Evolutionary conservation across 2,329 filamentous ascomycete species (phyloP).

Genomic region (Stachybotrys echinatus): DNA sequence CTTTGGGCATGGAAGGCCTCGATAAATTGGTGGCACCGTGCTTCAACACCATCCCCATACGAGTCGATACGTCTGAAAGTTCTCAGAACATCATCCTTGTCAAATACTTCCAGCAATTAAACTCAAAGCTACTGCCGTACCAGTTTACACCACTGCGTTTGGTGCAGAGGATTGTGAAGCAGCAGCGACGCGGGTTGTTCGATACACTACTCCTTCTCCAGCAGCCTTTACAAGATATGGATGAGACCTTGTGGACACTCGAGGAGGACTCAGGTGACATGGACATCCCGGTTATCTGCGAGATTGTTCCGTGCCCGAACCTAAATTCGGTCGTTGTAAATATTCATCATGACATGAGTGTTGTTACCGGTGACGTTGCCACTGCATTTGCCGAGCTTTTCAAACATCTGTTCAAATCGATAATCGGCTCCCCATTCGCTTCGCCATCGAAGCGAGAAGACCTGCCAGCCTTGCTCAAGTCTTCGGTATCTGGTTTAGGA

Average conservation of each 20-base stretch:
- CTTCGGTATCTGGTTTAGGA: slow-evolving; percentile 13
- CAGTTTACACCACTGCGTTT: slow-evolving; percentile 72
- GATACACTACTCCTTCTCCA: slow-evolving; percentile 80
- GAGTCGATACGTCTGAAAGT: slow-evolving; percentile 45
- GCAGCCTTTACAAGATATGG: slow-evolving; percentile 52
- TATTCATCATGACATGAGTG: slow-evolving; percentile 56
- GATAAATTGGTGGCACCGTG: slow-evolving; percentile 79
- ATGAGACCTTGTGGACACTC: slow-evolving; percentile 50
- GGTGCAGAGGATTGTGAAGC: slow-evolving; percentile 52
- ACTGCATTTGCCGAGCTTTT: slow-evolving; percentile 22
- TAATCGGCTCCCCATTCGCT: slow-evolving; percentile 21
- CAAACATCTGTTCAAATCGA: slow-evolving; percentile 18
- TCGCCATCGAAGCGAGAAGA: slow-evolving; percentile 8
- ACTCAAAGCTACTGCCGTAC: slow-evolving; percentile 56
- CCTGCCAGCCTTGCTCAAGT: slow-evolving; percentile 14
- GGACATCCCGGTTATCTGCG: slow-evolving; percentile 73
- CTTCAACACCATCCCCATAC: slow-evolving; percentile 82
- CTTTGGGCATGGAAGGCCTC: slow-evolving; percentile 57
- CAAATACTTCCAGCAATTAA: slow-evolving; percentile 54
- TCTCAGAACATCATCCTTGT: slow-evolving; percentile 52
- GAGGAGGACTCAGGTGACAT: slow-evolving; percentile 56
- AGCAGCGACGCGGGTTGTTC: slow-evolving; percentile 54
- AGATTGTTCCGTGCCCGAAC: slow-evolving; percentile 54
- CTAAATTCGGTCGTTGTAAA: slow-evolving; percentile 50
- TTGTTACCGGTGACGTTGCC: slow-evolving; percentile 21